Percentiles rank a stretch among this genome's conserved stretches.
These are phyloP conservation scores for Mycosphaerella arachidis DNA, from an alignment of 2,329 filamentous ascomycete genomes.

Conservation along the genomic window DNA sequence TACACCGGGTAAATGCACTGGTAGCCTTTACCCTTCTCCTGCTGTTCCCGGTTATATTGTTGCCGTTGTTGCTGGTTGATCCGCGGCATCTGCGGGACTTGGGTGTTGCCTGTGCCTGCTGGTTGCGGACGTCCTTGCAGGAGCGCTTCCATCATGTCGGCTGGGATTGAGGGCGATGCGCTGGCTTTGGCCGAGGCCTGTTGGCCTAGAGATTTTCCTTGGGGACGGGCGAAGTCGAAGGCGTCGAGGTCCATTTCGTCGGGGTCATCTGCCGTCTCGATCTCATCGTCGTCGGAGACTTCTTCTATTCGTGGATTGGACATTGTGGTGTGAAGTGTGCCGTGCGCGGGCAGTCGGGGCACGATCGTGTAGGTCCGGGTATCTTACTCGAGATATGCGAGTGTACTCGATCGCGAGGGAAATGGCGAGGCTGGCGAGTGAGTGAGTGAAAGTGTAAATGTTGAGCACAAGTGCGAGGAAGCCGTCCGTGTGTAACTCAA, in stretches of 20 bases:
- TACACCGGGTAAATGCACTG: conserved; percentile 94
- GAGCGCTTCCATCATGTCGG: conserved; percentile 25
- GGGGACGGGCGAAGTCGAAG: conserved; percentile 42
- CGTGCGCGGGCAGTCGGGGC: background rate
- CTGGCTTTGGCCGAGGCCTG: conserved; percentile 16
- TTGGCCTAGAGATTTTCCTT: conserved; percentile 21
- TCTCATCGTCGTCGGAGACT: conserved; percentile 71
- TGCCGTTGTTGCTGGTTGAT: conserved; percentile 30
- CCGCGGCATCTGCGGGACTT: conserved; percentile 16
- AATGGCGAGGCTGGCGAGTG: too few relatives aligned
- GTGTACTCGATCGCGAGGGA: background rate
- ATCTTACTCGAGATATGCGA: background rate
- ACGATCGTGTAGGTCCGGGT: background rate
- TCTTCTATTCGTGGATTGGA: conserved; percentile 87
- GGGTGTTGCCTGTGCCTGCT: conserved; percentile 19
- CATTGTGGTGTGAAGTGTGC: conserved; percentile 49
- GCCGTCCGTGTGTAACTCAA: background rate
- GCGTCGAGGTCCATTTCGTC: conserved; percentile 80
- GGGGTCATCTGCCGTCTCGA: conserved; percentile 62
- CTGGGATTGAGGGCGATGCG: conserved; percentile 18
- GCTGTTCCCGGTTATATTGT: conserved; percentile 41
- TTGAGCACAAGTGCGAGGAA: background rate
- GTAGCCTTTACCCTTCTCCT: conserved; percentile 64
- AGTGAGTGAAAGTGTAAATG: background rate
- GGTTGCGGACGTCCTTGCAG: conserved; percentile 26